Evolutionary conservation across 176 grass and related monocot species (phyloP).

Genomic region (Oryza australiensis): DNA sequence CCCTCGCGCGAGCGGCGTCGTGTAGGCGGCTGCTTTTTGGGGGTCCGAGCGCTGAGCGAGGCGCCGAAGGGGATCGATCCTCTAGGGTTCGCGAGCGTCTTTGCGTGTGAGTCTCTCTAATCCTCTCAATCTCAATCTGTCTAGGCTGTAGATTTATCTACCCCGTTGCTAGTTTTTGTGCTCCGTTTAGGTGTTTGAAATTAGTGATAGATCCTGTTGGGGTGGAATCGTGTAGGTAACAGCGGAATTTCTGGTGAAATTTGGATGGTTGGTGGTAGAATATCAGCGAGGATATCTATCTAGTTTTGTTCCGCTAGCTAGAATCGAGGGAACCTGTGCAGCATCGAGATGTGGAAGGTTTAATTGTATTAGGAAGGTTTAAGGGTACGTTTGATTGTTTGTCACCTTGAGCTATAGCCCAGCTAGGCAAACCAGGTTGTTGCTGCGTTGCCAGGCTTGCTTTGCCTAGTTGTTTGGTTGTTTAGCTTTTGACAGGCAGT

Average conservation of each 20-base stretch:
- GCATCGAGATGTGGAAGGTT: background rate
- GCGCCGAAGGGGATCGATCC: background rate
- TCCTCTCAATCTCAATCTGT: background rate
- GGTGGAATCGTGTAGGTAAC: conserved; percentile 1
- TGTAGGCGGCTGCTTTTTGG: too few species aligned
- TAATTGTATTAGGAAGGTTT: background rate
- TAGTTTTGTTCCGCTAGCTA: background rate
- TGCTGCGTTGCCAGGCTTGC: too few species aligned
- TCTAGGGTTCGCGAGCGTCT: background rate
- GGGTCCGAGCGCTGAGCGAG: background rate
- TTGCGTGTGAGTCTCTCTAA: background rate
- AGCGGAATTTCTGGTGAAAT: background rate
- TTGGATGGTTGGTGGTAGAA: background rate
- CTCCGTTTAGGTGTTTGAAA: background rate
- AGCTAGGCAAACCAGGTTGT: too few species aligned
- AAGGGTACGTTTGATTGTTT: too few species aligned
- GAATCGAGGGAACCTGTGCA: background rate
- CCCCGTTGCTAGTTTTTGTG: background rate
- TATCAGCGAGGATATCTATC: background rate
- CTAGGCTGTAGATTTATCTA: background rate
- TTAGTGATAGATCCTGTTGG: background rate
- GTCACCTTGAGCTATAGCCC: too few species aligned
- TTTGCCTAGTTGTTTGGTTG: too few species aligned
- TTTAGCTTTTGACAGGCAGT: too few species aligned
- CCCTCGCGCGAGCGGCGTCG: background rate